A percentile compares a stretch with the other conserved stretches of the same genome.
phyloP scores from a whole-genome alignment of 2,329 filamentous ascomycete species.

The Sphaerulina vaccinii region DNA sequence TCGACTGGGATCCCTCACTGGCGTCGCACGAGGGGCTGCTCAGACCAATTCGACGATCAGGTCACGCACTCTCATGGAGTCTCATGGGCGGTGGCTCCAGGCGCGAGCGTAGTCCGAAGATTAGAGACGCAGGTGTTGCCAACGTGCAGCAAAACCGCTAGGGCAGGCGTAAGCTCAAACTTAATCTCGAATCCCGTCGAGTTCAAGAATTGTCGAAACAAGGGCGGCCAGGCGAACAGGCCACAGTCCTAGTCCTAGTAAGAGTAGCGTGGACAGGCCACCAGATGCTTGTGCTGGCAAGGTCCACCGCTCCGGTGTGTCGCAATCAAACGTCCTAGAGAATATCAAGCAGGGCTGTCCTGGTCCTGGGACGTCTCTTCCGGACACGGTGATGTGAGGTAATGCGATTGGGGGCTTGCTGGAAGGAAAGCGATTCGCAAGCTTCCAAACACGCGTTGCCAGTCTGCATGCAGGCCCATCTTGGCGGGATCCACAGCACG shows the following conservation, averaged over 20 bases:
- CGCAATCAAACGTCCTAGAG: conserved; percentile 23
- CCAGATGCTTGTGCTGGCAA: conserved; percentile 13
- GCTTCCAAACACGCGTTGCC: no score
- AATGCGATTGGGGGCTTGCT: no score
- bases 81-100: conserved; percentile 14
- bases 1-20: conserved; percentile 29
- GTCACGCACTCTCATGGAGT: conserved; percentile 18
- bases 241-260: background rate
- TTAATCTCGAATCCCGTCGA: conserved; percentile 16
- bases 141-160: conserved; percentile 15
- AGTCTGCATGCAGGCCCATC: no score
- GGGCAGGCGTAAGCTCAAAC: conserved; percentile 22
- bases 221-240: conserved; percentile 6
- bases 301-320: conserved; percentile 22
- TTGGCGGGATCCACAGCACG: background rate
- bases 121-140: conserved; percentile 12
- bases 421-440: no score
- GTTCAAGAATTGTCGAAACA: conserved; percentile 13
- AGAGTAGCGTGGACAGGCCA: background rate
- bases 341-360: background rate
- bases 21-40: conserved; percentile 27
- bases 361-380: background rate
- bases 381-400: conserved; percentile 4
- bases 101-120: conserved; percentile 20
- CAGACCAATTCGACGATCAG: conserved; percentile 25